Percentiles rank a stretch among this genome's conserved stretches.
phyloP scores from a whole-genome alignment of 768 basidiomycete species.

The Boletales sp. region DNA sequence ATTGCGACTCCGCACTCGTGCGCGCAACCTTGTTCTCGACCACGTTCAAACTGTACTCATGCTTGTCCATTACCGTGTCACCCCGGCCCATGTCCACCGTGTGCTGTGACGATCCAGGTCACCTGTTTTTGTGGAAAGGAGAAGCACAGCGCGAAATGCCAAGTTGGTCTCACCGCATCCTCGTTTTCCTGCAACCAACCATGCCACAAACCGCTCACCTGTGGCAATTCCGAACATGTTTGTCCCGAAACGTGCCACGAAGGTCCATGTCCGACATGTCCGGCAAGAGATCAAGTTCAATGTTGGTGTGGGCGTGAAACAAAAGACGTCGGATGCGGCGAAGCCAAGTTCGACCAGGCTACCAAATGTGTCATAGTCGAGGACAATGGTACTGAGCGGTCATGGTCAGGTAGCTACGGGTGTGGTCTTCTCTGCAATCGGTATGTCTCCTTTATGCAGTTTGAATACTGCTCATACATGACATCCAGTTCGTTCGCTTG shows the following conservation, averaged over 20 bases:
- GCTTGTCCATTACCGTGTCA: constrained; percentile 85
- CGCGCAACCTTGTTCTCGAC: constrained; percentile 61
- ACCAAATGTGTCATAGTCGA: constrained; percentile 23
- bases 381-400: constrained; percentile 33
- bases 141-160: constrained; percentile 34
- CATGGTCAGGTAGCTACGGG: constrained; percentile 63
- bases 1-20: constrained; percentile 78
- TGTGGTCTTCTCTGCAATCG: constrained; percentile 64
- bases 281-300: constrained; percentile 43
- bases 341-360: constrained; percentile 45
- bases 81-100: constrained; percentile 96
- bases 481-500: constrained; percentile 63
- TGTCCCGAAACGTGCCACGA: constrained; percentile 74
- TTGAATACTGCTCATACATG: not conserved
- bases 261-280: constrained; percentile 69
- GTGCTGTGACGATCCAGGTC: constrained; percentile 72
- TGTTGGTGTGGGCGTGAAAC: constrained; percentile 83
- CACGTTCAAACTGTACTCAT: constrained; percentile 64
- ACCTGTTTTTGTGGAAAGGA: constrained; percentile 77
- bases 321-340: constrained; percentile 62
- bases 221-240: constrained; percentile 60
- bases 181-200: constrained; percentile 34
- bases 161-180: constrained; percentile 40
- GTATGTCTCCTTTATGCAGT: constrained; percentile 27
- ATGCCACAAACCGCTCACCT: constrained; percentile 49